Conservation (phyloP, 1,284 basidiomycete genomes). For the Irpex lacteus region DNA sequence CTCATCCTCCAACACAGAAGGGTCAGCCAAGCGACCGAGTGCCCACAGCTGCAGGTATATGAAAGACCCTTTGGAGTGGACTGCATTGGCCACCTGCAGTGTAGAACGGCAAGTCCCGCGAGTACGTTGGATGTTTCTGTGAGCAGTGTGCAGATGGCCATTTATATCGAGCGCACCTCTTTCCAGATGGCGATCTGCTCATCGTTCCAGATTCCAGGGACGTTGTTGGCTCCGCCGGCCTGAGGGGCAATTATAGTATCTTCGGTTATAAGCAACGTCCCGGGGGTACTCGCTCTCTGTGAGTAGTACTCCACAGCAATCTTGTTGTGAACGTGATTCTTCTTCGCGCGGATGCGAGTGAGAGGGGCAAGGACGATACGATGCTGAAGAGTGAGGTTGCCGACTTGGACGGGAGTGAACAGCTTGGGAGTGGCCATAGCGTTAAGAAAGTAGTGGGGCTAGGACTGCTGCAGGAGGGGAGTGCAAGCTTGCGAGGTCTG, state of each 20-base stretch:
- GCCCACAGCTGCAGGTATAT: slow-evolving; percentile 50
- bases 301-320: slow-evolving; percentile 43
- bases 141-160: not conserved
- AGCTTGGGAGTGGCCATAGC: slow-evolving; percentile 29
- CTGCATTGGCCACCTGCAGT: slow-evolving; percentile 26
- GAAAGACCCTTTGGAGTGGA: slow-evolving; percentile 33
- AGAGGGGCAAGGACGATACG: slow-evolving; percentile 48
- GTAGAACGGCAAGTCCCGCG: not conserved
- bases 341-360: slow-evolving; percentile 37
- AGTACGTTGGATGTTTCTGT: not conserved
- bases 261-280: slow-evolving; percentile 49
- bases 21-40: slow-evolving; percentile 36
- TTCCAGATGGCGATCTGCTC: slow-evolving; percentile 49
- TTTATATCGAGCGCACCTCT: slow-evolving; percentile 33
- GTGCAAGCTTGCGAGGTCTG: not conserved
- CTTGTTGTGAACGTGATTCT: slow-evolving; percentile 23
- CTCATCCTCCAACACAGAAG: slow-evolving; percentile 26
- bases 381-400: slow-evolving; percentile 37
- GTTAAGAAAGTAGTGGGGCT: not conserved
- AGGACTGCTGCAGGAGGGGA: not conserved
- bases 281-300: slow-evolving; percentile 41
- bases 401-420: slow-evolving; percentile 44
- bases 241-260: slow-evolving; percentile 39
- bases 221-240: slow-evolving; percentile 35
- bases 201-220: slow-evolving; percentile 43